phyloP scores from a whole-genome alignment of 208 protist genomes.

The Acanthamoeba culbertsoni region DNA sequence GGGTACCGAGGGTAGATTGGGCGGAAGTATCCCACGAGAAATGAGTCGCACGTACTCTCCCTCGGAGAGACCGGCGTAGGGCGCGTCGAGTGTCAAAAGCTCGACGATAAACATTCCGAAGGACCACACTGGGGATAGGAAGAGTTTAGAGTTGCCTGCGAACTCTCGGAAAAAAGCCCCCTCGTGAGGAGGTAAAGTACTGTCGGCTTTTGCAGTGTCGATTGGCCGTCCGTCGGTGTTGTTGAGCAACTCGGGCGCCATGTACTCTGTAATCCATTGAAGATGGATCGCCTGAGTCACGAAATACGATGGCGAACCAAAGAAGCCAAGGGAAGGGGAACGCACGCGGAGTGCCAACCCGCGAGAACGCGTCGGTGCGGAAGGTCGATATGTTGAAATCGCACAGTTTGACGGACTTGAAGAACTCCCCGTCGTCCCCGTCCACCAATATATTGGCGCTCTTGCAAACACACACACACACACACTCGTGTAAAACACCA shows the following conservation, averaged over 20 bases:
- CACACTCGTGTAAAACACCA: too few relatives aligned
- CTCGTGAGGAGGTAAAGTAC: neutral
- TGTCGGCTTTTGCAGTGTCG: conserved; percentile 27
- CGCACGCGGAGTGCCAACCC: neutral
- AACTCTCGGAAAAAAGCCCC: neutral
- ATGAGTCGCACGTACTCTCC: neutral
- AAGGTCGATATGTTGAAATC: conserved; percentile 42
- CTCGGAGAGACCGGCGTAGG: neutral
- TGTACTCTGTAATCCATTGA: neutral
- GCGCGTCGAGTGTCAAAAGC: neutral
- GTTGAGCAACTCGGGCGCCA: conserved; percentile 20
- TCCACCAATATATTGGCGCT: conserved; percentile 32
- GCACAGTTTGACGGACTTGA: conserved; percentile 19
- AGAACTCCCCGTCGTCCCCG: conserved; percentile 17
- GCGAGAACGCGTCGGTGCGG: neutral
- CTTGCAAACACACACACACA: too few relatives aligned
- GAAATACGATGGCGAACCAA: too few relatives aligned
- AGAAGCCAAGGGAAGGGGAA: neutral
- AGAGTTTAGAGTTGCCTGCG: neutral
- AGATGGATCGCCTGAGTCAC: neutral
- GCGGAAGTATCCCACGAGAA: neutral
- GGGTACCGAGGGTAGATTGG: neutral
- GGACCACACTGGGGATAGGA: neutral
- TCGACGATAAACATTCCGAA: conserved; percentile 58
- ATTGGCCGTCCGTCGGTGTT: neutral